Evolutionary conservation across 208 protist genomes (phyloP), one percentile per base, ranked within the genome.

Genomic region (Leishmania guyanensis): DNA sequence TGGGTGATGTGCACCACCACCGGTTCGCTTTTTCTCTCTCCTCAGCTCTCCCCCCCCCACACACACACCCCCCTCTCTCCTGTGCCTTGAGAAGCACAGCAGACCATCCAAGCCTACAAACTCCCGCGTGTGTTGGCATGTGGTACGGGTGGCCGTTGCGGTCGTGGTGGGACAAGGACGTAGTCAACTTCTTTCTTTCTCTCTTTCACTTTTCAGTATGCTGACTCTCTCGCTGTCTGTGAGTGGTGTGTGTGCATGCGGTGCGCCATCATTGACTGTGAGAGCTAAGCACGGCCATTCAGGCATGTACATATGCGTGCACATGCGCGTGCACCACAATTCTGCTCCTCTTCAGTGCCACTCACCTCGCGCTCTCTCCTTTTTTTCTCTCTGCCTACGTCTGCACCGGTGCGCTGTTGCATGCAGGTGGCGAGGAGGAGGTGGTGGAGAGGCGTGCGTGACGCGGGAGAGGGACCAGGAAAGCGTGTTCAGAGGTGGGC

Each of bases 271-370:
- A 71, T 26, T 2, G 48, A 36, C 50, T 53, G 51, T 9, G 51
- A 54, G 51, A 62, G 17, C 20, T 78, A 16, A 39, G 64, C 71
- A 68, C 78, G 71, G 50, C 75, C 82, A 74, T 33, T 64, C 54
- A 72, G 17, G 48, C 64, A 51, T 64, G 66, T 43, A 78, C 65
- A 76, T 29, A 78, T 54, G 54, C 54, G 36, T 29, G 39, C 73
- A 56, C 56, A 68, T 10, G 43, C 43, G 53, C 74, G 29, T 22
- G 29, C 71, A 46, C 3, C 70, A n/a, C 48, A 16, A 1, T 20
- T 58, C 29, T 75, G 12, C 29, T 43, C 26, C 48, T 75, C 50
- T 36, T 17, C 46, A 54, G n/a, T 43, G 12, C n/a, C n/a, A 33
- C 20, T 43, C 20, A 43, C 62, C 8, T 58, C 8, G 26, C 12